These are phyloP conservation scores for Alternaria conjuncta DNA, from an alignment of 2,329 filamentous ascomycete species.

Conservation along the genomic window DNA sequence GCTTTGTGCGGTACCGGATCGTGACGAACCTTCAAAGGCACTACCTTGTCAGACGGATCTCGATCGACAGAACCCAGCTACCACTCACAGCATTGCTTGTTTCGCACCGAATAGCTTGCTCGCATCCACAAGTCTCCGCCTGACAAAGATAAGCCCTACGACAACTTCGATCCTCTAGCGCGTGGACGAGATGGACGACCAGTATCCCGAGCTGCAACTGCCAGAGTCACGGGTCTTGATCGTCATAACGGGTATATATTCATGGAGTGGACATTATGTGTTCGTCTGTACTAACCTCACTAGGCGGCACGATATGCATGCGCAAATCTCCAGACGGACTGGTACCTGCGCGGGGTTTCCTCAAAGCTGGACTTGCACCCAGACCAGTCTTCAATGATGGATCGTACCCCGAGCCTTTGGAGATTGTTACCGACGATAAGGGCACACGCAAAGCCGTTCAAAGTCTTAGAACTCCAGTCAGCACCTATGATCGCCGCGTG, in stretches of 20 bases:
- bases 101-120: background rate
- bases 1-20: conserved; percentile 13
- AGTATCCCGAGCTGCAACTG: conserved; percentile 39
- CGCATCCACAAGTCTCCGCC: background rate
- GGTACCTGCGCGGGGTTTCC: conserved; percentile 74
- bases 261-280: background rate
- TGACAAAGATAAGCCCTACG: background rate
- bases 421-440: conserved; percentile 60
- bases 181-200: conserved; percentile 31
- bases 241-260: conserved; percentile 76
- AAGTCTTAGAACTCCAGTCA: conserved; percentile 79
- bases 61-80: conserved; percentile 2
- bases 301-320: conserved; percentile 86
- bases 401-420: conserved; percentile 62
- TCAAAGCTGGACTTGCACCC: conserved; percentile 81
- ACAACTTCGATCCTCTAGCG: conserved; percentile 3
- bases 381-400: conserved; percentile 86
- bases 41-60: background rate
- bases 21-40: conserved; percentile 4
- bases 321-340: conserved; percentile 79
- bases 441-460: conserved; percentile 62
- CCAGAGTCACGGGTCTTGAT: conserved; percentile 85
- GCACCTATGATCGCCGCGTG: conserved; percentile 79
- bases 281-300: conserved; percentile 2
- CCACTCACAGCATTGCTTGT: background rate